Conservation (phyloP, 2,329 filamentous ascomycete genomes). For the Sporothrix protearum region DNA sequence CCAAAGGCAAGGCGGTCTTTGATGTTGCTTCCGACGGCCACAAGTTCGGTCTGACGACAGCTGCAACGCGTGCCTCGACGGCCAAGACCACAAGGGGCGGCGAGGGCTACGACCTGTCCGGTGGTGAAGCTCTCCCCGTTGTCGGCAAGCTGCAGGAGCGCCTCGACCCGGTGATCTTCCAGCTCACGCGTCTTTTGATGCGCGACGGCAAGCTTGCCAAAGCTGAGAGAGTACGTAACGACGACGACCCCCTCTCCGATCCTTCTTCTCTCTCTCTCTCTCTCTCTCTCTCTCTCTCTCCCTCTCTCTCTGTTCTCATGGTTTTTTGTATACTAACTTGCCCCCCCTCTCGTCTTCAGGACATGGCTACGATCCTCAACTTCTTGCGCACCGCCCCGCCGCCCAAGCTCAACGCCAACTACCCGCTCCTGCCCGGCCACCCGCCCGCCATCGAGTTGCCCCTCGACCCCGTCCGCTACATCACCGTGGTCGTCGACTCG, state of each 20-base stretch:
- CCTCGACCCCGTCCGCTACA: slow-evolving; percentile 83
- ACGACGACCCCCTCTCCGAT: background rate
- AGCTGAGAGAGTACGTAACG: slow-evolving; percentile 72
- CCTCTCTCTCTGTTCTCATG: too few species aligned
- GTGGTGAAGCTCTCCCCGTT: slow-evolving; percentile 55
- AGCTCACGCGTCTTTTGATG: slow-evolving; percentile 91
- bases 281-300: too few species aligned
- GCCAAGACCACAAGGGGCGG: background rate
- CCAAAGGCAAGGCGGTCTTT: slow-evolving; percentile 36
- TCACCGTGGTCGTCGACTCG: slow-evolving; percentile 86
- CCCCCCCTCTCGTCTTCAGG: slow-evolving; percentile 46
- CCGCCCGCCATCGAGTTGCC: slow-evolving; percentile 77
- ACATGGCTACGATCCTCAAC: slow-evolving; percentile 80
- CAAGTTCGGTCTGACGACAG: slow-evolving; percentile 70
- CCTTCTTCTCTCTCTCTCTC: too few species aligned
- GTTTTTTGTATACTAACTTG: background rate
- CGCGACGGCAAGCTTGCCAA: slow-evolving; percentile 80
- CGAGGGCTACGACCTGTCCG: background rate
- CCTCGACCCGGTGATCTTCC: slow-evolving; percentile 79
- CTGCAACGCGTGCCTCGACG: slow-evolving; percentile 11
- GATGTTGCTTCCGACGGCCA: slow-evolving; percentile 50
- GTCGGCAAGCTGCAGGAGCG: slow-evolving; percentile 67
- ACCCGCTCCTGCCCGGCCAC: slow-evolving; percentile 69
- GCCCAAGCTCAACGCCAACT: slow-evolving; percentile 68
- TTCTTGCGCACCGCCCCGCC: slow-evolving; percentile 79